These are phyloP conservation scores for Phytophthora brassicae DNA, from an alignment of 352 stramenopile species.

Conservation along the genomic window DNA sequence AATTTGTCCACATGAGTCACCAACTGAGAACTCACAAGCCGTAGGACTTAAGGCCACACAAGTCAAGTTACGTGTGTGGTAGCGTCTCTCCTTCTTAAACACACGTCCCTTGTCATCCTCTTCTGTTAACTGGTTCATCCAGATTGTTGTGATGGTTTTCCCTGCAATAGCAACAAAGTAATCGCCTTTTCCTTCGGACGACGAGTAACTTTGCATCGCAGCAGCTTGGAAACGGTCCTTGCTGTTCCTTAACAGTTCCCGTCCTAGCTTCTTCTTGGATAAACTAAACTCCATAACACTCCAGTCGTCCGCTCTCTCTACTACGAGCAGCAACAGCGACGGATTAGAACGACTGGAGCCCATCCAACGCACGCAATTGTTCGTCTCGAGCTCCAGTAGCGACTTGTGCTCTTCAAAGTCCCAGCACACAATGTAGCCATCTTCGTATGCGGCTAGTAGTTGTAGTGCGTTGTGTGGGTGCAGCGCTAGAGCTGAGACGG, in stretches of 20 bases:
- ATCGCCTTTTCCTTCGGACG: slow-evolving; percentile 31
- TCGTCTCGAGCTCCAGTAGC: slow-evolving; percentile 52
- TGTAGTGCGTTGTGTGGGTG: slow-evolving; percentile 76
- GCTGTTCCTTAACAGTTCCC: slow-evolving; percentile 49
- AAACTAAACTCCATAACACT: slow-evolving; percentile 71
- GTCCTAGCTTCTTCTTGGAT: slow-evolving; percentile 58
- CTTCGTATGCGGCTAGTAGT: slow-evolving; percentile 64
- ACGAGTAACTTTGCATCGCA: slow-evolving; percentile 55
- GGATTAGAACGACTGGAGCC: slow-evolving; percentile 51
- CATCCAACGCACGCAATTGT: slow-evolving; percentile 69
- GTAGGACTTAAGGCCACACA: slow-evolving; percentile 61
- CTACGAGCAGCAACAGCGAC: slow-evolving; percentile 64
- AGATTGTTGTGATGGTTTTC: slow-evolving; percentile 42
- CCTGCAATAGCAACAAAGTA: slow-evolving; percentile 47
- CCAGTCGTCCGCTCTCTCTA: slow-evolving; percentile 41
- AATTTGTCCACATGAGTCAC: slow-evolving; percentile 67
- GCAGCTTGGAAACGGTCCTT: slow-evolving; percentile 53
- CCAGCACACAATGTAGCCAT: slow-evolving; percentile 71
- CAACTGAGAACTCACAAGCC: slow-evolving; percentile 61
- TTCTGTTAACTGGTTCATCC: slow-evolving; percentile 32
- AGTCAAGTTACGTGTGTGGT: slow-evolving; percentile 52
- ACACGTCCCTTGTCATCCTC: slow-evolving; percentile 28
- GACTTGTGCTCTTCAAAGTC: slow-evolving; percentile 77
- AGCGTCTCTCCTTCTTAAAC: slow-evolving; percentile 43
- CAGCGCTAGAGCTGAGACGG: slow-evolving; percentile 55